These are phyloP conservation scores for Solanum tarijense DNA, from an alignment of 257 asterid genomes.

Conservation along the genomic window DNA sequence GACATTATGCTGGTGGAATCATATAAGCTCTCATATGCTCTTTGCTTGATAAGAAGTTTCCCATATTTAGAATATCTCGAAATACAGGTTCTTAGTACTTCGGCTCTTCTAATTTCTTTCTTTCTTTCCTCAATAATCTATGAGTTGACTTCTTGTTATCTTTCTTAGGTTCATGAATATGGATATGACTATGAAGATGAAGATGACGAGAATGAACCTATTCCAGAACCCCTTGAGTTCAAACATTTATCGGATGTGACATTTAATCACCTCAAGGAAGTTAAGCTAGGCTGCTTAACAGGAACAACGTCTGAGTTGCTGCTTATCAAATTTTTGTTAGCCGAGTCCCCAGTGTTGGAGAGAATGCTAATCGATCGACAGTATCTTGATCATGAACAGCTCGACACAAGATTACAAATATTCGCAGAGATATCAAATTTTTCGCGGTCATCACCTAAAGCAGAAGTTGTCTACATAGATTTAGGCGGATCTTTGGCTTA, in stretches of 20 bases:
- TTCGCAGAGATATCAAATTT: neutral
- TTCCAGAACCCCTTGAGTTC: neutral
- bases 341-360: neutral
- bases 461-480: neutral
- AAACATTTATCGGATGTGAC: neutral
- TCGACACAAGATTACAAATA: neutral
- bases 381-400: neutral
- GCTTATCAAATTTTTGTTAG: neutral
- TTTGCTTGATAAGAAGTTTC: neutral
- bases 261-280: neutral
- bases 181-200: neutral
- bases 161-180: neutral
- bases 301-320: neutral
- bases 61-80: neutral
- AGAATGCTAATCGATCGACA: neutral
- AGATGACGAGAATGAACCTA: neutral
- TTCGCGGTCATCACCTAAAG: neutral
- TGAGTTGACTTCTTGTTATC: neutral
- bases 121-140: neutral
- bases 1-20: neutral
- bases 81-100: neutral
- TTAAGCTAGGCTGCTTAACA: neutral
- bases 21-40: neutral
- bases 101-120: neutral
- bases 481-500: neutral